A percentile compares a stretch with the other conserved stretches of the same genome.
phyloP scores from a whole-genome alignment of 1,284 basidiomycete genomes.

The Peniophora sp. region DNA sequence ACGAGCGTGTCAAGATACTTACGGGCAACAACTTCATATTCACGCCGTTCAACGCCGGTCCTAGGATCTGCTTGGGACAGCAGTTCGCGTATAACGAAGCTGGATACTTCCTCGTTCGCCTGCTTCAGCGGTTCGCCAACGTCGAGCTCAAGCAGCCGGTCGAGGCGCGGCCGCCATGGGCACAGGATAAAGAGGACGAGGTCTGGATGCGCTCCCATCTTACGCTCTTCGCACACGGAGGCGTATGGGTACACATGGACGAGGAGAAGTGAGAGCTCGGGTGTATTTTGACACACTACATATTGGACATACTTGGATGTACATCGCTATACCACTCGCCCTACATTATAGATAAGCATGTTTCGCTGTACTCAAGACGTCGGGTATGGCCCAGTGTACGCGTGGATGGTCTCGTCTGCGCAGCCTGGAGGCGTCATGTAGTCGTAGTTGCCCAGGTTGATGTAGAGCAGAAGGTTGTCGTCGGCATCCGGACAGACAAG shows the following conservation, averaged over 20 bases:
- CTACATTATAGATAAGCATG: too few species aligned
- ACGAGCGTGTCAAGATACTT: slow-evolving; percentile 16
- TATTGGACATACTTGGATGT: too few species aligned
- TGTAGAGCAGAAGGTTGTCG: slow-evolving; percentile 38
- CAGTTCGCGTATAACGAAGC: slow-evolving; percentile 33
- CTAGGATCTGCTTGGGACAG: slow-evolving; percentile 20
- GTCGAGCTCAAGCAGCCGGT: slow-evolving; percentile 24
- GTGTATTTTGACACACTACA: too few species aligned
- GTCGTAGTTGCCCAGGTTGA: slow-evolving; percentile 51
- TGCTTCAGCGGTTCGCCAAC: slow-evolving; percentile 28
- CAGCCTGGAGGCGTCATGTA: slow-evolving; percentile 54
- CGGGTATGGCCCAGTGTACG: slow-evolving; percentile 44
- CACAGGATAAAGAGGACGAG: slow-evolving; percentile 18
- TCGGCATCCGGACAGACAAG: slow-evolving; percentile 42
- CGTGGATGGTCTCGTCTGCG: slow-evolving; percentile 56
- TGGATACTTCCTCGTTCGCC: slow-evolving; percentile 29
- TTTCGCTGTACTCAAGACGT: slow-evolving; percentile 15
- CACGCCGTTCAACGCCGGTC: slow-evolving; percentile 24
- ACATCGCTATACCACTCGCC: too few species aligned
- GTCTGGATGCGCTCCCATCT: slow-evolving; percentile 11
- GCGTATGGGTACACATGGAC: background rate
- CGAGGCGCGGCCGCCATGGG: slow-evolving; percentile 17
- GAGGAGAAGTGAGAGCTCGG: too few species aligned
- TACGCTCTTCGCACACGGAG: slow-evolving; percentile 4
- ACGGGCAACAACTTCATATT: slow-evolving; percentile 23